These are phyloP conservation scores for Rhododendron mucronatum DNA, from an alignment of 148 eudicot genomes.

Conservation along the genomic window DNA sequence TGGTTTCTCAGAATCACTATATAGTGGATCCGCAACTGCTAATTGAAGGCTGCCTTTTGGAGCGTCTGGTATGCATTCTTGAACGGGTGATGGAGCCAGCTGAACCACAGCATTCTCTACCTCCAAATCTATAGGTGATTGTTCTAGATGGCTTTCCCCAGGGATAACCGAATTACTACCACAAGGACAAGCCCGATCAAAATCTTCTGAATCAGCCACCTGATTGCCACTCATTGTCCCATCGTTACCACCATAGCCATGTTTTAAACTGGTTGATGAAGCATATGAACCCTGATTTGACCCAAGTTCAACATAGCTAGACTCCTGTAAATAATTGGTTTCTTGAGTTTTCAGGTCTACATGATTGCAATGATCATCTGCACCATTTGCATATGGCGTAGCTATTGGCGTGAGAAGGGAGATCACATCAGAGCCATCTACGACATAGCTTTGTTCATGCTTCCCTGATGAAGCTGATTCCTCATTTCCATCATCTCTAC, in stretches of 20 bases:
- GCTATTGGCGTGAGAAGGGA: not conserved
- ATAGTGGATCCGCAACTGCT: constrained; percentile 10
- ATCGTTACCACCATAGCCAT: constrained; percentile 9
- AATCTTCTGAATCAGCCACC: not conserved
- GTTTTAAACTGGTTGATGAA: constrained; percentile 13
- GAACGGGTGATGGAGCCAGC: constrained; percentile 5
- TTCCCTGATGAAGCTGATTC: constrained; percentile 13
- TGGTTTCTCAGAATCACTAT: constrained; percentile 18
- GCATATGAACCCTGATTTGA: constrained; percentile 1
- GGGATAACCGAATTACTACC: not conserved
- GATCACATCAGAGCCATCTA: constrained; percentile 7
- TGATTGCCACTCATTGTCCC: constrained; percentile 12
- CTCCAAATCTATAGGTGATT: constrained; percentile 11
- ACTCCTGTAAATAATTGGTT: not conserved
- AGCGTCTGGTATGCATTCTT: constrained; percentile 11
- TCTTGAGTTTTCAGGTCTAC: constrained; percentile 4
- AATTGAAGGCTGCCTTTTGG: constrained; percentile 17
- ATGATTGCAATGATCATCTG: not conserved
- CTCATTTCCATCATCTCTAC: constrained; percentile 7
- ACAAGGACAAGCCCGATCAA: constrained; percentile 1
- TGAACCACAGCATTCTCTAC: constrained; percentile 7
- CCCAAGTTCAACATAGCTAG: not conserved
- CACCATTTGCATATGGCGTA: constrained; percentile 7
- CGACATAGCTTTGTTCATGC: not conserved
- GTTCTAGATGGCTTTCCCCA: constrained; percentile 1